Percentiles rank a stretch among this genome's conserved stretches.
Conservation (phyloP, 352 stramenopile species). For the Globisporangium iwayamae region DNA sequence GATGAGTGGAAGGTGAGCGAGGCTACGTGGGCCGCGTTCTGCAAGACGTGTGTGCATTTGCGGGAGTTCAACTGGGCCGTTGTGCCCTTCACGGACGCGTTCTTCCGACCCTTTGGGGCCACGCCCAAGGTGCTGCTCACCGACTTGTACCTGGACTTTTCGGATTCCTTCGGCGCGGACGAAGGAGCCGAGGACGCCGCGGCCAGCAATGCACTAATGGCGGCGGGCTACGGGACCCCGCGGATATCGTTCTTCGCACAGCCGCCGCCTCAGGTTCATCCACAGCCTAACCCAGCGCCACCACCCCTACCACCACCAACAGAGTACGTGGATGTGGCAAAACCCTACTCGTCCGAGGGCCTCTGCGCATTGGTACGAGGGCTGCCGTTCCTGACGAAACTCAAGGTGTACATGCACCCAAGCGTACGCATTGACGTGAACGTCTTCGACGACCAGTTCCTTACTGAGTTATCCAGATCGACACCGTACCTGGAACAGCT, state of each 20-base stretch:
- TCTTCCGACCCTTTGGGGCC: slow-evolving; percentile 42
- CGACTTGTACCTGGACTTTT: slow-evolving; percentile 36
- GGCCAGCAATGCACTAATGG: no score
- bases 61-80: slow-evolving; percentile 60
- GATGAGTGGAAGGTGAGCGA: slow-evolving; percentile 48
- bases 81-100: slow-evolving; percentile 45
- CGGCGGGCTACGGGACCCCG: background rate
- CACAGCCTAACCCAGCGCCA: background rate
- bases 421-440: slow-evolving; percentile 31
- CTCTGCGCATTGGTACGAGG: slow-evolving; percentile 30
- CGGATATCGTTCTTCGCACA: slow-evolving; percentile 3
- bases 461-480: slow-evolving; percentile 20
- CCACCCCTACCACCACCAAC: background rate
- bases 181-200: background rate
- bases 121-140: slow-evolving; percentile 38
- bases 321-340: slow-evolving; percentile 17
- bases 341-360: slow-evolving; percentile 29
- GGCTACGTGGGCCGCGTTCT: slow-evolving; percentile 41
- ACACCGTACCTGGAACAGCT: slow-evolving; percentile 33
- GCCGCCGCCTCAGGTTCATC: background rate
- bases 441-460: slow-evolving; percentile 38
- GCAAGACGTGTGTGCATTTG: slow-evolving; percentile 29
- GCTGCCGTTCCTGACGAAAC: slow-evolving; percentile 27
- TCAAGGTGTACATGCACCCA: slow-evolving; percentile 39
- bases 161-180: slow-evolving; percentile 21